Conservation (phyloP, 257 asterid genomes). For the Solanum etuberosum region DNA sequence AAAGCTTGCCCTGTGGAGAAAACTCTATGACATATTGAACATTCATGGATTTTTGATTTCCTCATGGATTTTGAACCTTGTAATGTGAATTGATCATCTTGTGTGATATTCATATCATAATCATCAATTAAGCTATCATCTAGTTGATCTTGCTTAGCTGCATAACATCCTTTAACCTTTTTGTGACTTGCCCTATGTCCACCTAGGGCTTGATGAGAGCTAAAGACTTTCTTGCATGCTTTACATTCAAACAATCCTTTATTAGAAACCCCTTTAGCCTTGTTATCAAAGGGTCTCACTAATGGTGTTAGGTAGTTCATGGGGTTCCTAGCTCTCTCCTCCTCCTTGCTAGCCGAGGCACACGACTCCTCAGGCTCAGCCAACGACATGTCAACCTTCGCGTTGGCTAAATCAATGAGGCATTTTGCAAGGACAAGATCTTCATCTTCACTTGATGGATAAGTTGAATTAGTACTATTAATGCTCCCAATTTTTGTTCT, state of each 20-base stretch:
- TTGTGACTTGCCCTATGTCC: conserved; percentile 97
- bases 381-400: conserved; percentile 26
- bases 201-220: conserved; percentile 91
- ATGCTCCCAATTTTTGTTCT: conserved; percentile 56
- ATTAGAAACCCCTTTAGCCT: conserved; percentile 25
- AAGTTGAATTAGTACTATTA: conserved; percentile 13
- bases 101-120: conserved; percentile 14
- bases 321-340: conserved; percentile 20
- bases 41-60: conserved; percentile 71
- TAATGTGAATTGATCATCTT: conserved; percentile 34
- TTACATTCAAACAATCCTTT: conserved; percentile 83
- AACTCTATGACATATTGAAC: conserved; percentile 81
- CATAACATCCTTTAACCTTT: conserved; percentile 86
- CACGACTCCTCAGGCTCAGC: conserved; percentile 61
- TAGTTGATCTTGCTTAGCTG: conserved; percentile 57
- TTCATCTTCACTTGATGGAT: conserved; percentile 44
- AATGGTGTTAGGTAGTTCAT: background rate
- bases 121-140: conserved; percentile 23
- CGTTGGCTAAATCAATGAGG: conserved; percentile 63
- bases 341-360: conserved; percentile 75
- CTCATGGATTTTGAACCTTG: conserved; percentile 34
- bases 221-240: conserved; percentile 89
- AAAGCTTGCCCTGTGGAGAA: conserved; percentile 89
- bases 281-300: conserved; percentile 9
- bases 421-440: conserved; percentile 71